Conservation (phyloP, 768 basidiomycete species). For the Dentipellis fragilis region DNA sequence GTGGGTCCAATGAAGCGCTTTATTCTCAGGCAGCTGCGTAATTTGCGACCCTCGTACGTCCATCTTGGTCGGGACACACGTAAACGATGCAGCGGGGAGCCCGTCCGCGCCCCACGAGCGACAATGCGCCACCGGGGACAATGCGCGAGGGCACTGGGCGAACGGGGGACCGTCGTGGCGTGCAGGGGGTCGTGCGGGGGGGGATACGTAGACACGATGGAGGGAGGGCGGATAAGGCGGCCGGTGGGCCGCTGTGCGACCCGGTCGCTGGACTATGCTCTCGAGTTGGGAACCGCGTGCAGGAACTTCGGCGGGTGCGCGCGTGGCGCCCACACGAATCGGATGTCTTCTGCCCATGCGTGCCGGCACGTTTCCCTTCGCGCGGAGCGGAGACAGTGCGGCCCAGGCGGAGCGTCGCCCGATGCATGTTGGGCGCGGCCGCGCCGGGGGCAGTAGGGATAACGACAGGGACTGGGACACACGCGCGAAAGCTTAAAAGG, state of each 20-base stretch:
- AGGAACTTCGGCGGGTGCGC: neutral
- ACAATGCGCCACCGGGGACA: neutral
- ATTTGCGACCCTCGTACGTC: neutral
- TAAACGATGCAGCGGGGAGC: neutral
- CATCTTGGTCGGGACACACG: neutral
- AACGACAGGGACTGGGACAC: neutral
- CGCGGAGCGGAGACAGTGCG: neutral
- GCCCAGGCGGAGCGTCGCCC: neutral
- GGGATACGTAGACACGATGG: neutral
- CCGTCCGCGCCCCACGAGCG: neutral
- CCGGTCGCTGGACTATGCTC: neutral
- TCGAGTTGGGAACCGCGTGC: neutral
- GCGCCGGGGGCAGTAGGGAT: neutral
- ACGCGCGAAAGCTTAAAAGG: neutral
- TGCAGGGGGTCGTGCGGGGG: neutral
- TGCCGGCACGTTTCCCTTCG: neutral
- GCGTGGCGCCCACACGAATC: neutral
- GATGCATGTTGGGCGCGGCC: neutral
- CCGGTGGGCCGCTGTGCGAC: neutral
- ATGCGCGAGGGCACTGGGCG: neutral
- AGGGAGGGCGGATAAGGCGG: neutral
- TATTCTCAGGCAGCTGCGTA: neutral
- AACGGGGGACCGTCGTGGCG: neutral
- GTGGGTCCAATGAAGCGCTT: neutral
- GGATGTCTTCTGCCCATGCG: neutral